Percentiles rank a stretch among this genome's conserved stretches.
phyloP scores from a whole-genome alignment of 129 eudicot genomes.

The Sambucus nigra region DNA sequence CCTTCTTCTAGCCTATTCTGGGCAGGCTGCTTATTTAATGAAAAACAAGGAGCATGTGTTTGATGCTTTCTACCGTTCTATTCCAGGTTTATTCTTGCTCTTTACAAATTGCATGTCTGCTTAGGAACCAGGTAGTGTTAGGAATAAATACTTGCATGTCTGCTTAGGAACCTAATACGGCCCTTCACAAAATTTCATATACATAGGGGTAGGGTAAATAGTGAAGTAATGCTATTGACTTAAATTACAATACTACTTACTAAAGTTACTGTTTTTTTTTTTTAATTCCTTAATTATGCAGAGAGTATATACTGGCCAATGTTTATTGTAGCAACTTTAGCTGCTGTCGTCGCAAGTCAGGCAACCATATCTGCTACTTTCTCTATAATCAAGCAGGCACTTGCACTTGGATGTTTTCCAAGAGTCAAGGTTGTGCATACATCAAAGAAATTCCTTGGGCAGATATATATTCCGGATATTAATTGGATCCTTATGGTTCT shows the following conservation, averaged over 20 bases:
- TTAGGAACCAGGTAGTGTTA: too few relatives aligned
- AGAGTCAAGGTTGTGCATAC: constrained; percentile 90
- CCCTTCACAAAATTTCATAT: too few relatives aligned
- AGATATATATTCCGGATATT: constrained; percentile 83
- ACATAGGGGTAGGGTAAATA: too few relatives aligned
- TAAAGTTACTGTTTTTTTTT: too few relatives aligned
- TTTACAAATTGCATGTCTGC: too few relatives aligned
- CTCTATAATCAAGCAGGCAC: constrained; percentile 81
- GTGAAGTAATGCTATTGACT: too few relatives aligned
- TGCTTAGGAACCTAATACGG: too few relatives aligned
- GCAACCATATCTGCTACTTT: constrained; percentile 92
- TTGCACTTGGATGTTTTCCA: constrained; percentile 90
- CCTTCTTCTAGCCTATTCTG: constrained; percentile 90
- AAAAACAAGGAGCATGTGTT: constrained; percentile 60
- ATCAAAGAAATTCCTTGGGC: constrained; percentile 79
- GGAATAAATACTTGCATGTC: too few relatives aligned
- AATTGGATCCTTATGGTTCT: constrained; percentile 96
- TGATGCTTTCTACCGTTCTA: constrained; percentile 92
- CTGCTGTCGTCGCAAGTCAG: constrained; percentile 92
- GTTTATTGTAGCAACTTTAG: constrained; percentile 72
- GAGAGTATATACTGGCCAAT: constrained; percentile 85
- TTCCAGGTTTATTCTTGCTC: constrained; percentile 53
- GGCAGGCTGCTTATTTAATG: constrained; percentile 95
- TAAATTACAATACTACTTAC: too few relatives aligned
- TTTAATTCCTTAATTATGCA: constrained; percentile 27